Conservation (phyloP, 352 stramenopile species). For the Blastocystis sp. region DNA sequence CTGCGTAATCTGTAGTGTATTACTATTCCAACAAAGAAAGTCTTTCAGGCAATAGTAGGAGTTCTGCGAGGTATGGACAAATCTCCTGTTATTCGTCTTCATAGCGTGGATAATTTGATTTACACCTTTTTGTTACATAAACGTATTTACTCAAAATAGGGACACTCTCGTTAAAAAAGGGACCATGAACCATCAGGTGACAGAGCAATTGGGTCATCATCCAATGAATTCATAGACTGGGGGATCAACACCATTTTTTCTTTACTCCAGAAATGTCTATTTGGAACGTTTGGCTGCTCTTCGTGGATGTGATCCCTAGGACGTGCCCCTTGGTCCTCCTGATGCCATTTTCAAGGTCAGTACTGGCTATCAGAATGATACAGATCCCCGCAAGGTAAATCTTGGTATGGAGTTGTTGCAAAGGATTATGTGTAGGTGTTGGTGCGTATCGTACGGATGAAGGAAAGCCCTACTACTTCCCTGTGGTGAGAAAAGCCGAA, state of each 20-base stretch:
- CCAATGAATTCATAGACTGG: background rate
- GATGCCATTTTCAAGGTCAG: slow-evolving; percentile 79
- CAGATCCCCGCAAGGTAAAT: slow-evolving; percentile 75
- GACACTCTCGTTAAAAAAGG: background rate
- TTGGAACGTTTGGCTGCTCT: slow-evolving; percentile 32
- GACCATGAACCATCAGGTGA: background rate
- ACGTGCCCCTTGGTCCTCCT: slow-evolving; percentile 74
- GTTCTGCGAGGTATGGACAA: background rate
- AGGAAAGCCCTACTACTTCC: slow-evolving; percentile 79
- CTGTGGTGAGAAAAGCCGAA: slow-evolving; percentile 76
- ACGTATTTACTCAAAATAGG: background rate
- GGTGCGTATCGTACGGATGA: slow-evolving; percentile 79
- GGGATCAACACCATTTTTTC: background rate
- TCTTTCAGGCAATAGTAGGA: background rate
- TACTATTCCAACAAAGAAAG: background rate
- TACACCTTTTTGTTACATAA: background rate
- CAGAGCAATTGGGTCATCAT: background rate
- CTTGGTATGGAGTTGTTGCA: slow-evolving; percentile 65
- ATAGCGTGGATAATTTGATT: slow-evolving; percentile 2
- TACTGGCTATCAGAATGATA: slow-evolving; percentile 69
- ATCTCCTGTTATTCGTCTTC: background rate
- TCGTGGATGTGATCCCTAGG: slow-evolving; percentile 48
- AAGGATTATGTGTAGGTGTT: slow-evolving; percentile 61
- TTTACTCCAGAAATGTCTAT: slow-evolving; percentile 21
- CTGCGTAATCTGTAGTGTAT: slow-evolving; percentile 28